A percentile compares a stretch with the other conserved stretches of the same genome.
These are phyloP conservation scores for Fusarium sp. DNA, from an alignment of 2,329 filamentous ascomycete species.

Conservation along the genomic window DNA sequence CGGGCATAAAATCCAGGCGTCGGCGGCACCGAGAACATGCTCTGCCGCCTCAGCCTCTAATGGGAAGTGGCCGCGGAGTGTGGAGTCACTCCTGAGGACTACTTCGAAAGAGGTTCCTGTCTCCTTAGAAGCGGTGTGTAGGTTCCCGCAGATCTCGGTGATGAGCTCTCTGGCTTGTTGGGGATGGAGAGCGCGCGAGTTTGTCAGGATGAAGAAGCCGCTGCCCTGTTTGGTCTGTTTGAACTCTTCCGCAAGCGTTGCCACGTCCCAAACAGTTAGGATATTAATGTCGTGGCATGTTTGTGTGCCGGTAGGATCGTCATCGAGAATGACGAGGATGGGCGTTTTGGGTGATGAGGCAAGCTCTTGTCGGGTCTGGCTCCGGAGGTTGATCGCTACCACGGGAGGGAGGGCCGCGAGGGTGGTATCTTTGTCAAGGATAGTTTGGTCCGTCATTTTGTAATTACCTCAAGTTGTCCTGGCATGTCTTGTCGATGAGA, in stretches of 20 bases:
- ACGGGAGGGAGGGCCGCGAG: slow-evolving; percentile 26
- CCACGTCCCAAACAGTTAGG: slow-evolving; percentile 64
- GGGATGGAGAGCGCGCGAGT: slow-evolving; percentile 66
- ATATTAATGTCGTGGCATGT: slow-evolving; percentile 68
- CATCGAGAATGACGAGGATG: slow-evolving; percentile 59
- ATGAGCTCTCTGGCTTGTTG: slow-evolving; percentile 60
- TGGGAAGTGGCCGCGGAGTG: slow-evolving; percentile 67
- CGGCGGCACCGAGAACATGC: slow-evolving; percentile 59
- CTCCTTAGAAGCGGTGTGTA: slow-evolving; percentile 56
- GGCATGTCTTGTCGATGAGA: neutral
- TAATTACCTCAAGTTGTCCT: neutral
- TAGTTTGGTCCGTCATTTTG: slow-evolving; percentile 8
- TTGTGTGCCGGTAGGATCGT: slow-evolving; percentile 70
- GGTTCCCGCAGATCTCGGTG: slow-evolving; percentile 61
- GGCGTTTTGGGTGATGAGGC: slow-evolving; percentile 35
- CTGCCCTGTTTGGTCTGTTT: slow-evolving; percentile 46
- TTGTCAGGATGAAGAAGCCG: slow-evolving; percentile 72
- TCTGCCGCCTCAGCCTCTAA: slow-evolving; percentile 65
- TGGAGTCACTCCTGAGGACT: slow-evolving; percentile 68
- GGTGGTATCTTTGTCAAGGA: slow-evolving; percentile 9
- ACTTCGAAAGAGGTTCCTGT: slow-evolving; percentile 60
- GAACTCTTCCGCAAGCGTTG: slow-evolving; percentile 59
- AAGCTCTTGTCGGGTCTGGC: slow-evolving; percentile 14
- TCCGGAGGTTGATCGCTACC: slow-evolving; percentile 17
- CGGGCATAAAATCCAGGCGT: slow-evolving; percentile 67